phyloP scores from a whole-genome alignment of 1,284 basidiomycete species.

The Ganoderma multipileum region DNA sequence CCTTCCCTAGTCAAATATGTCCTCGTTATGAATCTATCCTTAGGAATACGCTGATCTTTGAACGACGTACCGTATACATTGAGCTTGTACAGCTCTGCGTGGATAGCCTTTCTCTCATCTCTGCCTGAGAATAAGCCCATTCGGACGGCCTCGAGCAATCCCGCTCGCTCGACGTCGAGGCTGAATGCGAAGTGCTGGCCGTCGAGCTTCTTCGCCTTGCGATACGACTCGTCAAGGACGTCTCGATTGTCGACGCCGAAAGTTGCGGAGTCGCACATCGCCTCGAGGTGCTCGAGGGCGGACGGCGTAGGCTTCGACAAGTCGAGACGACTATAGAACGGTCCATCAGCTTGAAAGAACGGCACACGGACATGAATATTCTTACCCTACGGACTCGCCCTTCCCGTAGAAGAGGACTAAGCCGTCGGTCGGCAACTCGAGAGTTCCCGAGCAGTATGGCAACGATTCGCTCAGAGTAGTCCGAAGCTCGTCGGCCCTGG shows the following conservation, averaged over 20 bases:
- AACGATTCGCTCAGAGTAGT: neutral
- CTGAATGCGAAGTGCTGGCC: neutral
- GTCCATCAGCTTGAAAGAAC: neutral
- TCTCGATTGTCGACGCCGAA: slow-evolving; percentile 33
- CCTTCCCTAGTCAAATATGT: slow-evolving; percentile 36
- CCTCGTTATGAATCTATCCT: neutral
- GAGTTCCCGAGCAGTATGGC: too few species aligned
- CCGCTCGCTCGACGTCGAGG: slow-evolving; percentile 10
- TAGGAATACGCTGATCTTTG: slow-evolving; percentile 31
- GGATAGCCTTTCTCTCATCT: slow-evolving; percentile 16
- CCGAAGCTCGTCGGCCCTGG: neutral
- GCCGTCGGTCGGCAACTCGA: neutral
- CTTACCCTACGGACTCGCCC: neutral
- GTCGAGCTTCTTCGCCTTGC: slow-evolving; percentile 38
- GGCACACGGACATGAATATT: neutral
- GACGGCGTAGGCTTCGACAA: slow-evolving; percentile 3
- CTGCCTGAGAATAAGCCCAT: slow-evolving; percentile 23
- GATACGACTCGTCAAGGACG: slow-evolving; percentile 35
- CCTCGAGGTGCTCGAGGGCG: slow-evolving; percentile 21
- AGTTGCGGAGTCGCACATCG: slow-evolving; percentile 33
- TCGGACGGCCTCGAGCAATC: slow-evolving; percentile 25
- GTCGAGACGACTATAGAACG: slow-evolving; percentile 16
- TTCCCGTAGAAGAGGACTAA: slow-evolving; percentile 5
- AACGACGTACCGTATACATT: slow-evolving; percentile 37
- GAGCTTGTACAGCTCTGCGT: slow-evolving; percentile 36